Percentiles rank a stretch among this genome's conserved stretches.
Evolutionary conservation across 805 yeast species (phyloP).

Genomic region (Candida coleopterorum): DNA sequence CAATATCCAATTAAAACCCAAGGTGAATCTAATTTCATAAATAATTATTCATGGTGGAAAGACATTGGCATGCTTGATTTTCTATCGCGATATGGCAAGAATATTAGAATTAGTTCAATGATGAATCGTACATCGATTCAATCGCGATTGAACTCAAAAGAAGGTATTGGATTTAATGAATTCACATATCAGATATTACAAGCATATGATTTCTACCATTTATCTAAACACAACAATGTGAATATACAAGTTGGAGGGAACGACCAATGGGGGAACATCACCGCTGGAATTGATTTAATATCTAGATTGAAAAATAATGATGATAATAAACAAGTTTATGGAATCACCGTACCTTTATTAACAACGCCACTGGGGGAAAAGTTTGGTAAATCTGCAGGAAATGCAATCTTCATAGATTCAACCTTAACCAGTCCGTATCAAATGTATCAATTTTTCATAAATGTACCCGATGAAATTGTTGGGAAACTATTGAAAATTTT

Average conservation of each 20-base stretch:
- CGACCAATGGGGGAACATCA: conserved; percentile 98
- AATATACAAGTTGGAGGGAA: conserved; percentile 88
- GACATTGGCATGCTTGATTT: conserved; percentile 72
- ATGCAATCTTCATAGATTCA: conserved; percentile 83
- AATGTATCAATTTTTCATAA: conserved; percentile 80
- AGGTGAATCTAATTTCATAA: conserved; percentile 44
- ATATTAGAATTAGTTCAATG: conserved; percentile 82
- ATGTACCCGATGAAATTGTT: conserved; percentile 73
- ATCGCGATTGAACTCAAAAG: conserved; percentile 59
- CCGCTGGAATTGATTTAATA: conserved; percentile 90
- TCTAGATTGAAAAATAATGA: too few relatives aligned
- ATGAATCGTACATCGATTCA: conserved; percentile 83
- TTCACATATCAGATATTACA: conserved; percentile 90
- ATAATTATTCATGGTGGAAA: conserved; percentile 87
- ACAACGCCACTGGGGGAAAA: conserved; percentile 88
- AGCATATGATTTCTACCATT: conserved; percentile 88
- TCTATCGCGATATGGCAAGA: conserved; percentile 68
- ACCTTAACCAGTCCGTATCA: conserved; percentile 74
- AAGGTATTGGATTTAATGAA: conserved; percentile 89
- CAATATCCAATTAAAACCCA: conserved; percentile 23
- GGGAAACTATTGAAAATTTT: conserved; percentile 65
- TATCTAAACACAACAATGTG: conserved; percentile 56
- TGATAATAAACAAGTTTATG: conserved; percentile 44
- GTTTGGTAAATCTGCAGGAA: conserved; percentile 96
- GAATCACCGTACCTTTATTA: conserved; percentile 84